Evolutionary conservation across 1,139 yeast species (phyloP), one percentile per base, ranked within the genome.

Genomic region (Blastobotrys malaysiensis): DNA sequence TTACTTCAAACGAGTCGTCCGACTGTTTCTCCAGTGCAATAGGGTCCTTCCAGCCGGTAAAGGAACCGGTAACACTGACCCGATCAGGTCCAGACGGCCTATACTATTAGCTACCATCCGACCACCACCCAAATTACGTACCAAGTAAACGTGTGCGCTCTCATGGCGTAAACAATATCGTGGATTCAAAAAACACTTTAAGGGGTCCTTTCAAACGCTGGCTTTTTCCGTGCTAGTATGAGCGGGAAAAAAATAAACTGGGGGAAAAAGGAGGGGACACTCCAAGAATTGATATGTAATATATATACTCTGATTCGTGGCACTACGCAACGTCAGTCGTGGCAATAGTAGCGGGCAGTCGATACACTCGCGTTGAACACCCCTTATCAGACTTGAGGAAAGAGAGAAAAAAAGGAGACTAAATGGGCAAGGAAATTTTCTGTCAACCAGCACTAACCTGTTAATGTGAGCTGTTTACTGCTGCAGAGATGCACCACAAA

Each of bases 61-160:
- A 86, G 50, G 84, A 77, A 59, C 95, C 96, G 26, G 93, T 85
- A 57, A 87, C 83, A 58, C 81, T 74, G 54, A 87, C 93, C 49
- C 81, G 82, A 49, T 75, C 57, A n/a, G 93, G 89, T 58, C 93
- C 91, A 31, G 80, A 69, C 43, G 91, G 91, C 91, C 90, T 80
- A 43, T 43, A 13, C 13, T 7, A 44, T 22, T n/a, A 44, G 46
- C 9, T 44, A 44, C 26, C 9, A n/a, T 11, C n/a, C 27, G 2
- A n/a, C 1, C 27, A 13, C 18, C 27, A 11, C 13, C 5, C 9
- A n/a, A 20, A 5, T 11, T 14, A 53, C 58, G 20, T 54, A 55
- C 57, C 58, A 55, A 13, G 31, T 53, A 26, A 53, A 46, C 22
- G 48, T 52, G 46, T 49, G 45, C 26, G 14, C 43, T 24, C 19